phyloP scores from a whole-genome alignment of 208 protist species.

The Endotrypanum monterogeii region DNA sequence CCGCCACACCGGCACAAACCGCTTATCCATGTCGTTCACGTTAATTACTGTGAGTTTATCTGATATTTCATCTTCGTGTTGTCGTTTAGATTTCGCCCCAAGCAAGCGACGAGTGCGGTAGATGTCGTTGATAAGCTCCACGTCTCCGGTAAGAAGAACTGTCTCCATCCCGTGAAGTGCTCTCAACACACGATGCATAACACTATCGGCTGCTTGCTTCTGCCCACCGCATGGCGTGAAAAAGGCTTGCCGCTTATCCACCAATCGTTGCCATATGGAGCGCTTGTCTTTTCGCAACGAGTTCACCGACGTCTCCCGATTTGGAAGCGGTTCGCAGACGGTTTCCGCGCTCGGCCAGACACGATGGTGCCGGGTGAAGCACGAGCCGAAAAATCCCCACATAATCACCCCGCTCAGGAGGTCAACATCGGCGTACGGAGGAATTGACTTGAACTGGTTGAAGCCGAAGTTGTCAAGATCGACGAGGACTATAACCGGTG shows the following conservation, averaged over 20 bases:
- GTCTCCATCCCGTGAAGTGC: constrained; percentile 48
- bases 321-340: constrained; percentile 41
- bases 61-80: constrained; percentile 30
- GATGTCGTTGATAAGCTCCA: constrained; percentile 43
- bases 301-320: background rate
- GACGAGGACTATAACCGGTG: constrained; percentile 68
- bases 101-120: constrained; percentile 28
- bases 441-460: constrained; percentile 83
- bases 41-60: constrained; percentile 64
- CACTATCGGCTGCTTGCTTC: constrained; percentile 68
- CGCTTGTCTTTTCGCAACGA: background rate
- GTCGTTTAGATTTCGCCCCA: constrained; percentile 55
- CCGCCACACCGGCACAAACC: constrained; percentile 79
- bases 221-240: constrained; percentile 84
- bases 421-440: constrained; percentile 30
- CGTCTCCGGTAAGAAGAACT: constrained; percentile 62
- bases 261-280: constrained; percentile 25
- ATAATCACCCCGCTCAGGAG: constrained; percentile 62
- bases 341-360: constrained; percentile 57
- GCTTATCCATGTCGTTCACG: constrained; percentile 57
- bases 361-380: constrained; percentile 78
- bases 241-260: constrained; percentile 12
- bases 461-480: constrained; percentile 91
- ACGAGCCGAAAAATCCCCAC: constrained; percentile 91
- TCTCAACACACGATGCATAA: constrained; percentile 62